A percentile compares a stretch with the other conserved stretches of the same genome.
These are phyloP conservation scores for Rhododendron molle DNA, from an alignment of 148 eudicot genomes.

Conservation along the genomic window DNA sequence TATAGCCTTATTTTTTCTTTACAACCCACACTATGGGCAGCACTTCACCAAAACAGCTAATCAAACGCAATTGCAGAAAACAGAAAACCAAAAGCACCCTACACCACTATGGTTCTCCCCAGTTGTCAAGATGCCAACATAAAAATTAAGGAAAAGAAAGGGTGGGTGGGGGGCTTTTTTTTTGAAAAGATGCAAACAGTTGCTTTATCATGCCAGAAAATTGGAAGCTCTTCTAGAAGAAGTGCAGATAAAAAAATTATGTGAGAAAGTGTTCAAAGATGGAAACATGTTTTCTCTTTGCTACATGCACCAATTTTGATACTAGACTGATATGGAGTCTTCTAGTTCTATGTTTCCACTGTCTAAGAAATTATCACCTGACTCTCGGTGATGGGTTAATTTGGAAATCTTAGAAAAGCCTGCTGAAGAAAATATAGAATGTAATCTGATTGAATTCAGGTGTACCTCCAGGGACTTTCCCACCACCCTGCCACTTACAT, in stretches of 20 bases:
- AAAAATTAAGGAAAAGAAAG: not conserved
- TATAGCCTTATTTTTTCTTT: no score
- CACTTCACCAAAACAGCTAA: not conserved
- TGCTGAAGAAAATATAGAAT: not conserved
- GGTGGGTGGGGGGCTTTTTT: not conserved
- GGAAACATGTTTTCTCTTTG: not conserved
- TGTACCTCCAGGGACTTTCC: constrained; percentile 86
- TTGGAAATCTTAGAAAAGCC: not conserved
- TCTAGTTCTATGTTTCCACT: not conserved
- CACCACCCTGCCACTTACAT: constrained; percentile 70
- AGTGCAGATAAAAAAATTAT: not conserved
- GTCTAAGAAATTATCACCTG: not conserved
- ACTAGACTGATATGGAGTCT: not conserved
- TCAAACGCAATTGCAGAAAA: not conserved
- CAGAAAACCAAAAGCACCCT: not conserved
- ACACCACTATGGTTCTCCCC: not conserved
- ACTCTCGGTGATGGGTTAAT: not conserved
- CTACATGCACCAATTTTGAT: not conserved
- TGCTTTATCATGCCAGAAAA: not conserved
- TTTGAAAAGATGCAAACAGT: not conserved
- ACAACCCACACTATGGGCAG: not conserved
- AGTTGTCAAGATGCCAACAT: not conserved
- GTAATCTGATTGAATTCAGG: not conserved
- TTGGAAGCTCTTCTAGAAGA: not conserved
- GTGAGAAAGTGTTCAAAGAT: not conserved